Conservation (phyloP, 2,329 filamentous ascomycete genomes). For the Fusarium nygamai region DNA sequence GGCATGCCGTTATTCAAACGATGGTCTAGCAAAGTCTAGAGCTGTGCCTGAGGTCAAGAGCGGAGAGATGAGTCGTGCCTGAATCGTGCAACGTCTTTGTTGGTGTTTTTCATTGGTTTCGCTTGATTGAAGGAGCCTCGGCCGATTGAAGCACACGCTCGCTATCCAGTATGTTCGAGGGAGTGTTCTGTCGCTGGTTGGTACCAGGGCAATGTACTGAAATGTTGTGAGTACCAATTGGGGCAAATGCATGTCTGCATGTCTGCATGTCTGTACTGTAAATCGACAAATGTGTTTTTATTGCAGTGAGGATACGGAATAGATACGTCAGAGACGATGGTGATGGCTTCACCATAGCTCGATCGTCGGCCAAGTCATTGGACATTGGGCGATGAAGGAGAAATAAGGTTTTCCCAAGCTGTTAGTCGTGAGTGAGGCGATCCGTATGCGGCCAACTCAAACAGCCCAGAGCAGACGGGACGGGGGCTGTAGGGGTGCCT, state of each 20-base stretch:
- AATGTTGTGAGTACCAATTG: not conserved
- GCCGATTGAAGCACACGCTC: not conserved
- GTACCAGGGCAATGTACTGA: not conserved
- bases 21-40: constrained; percentile 15
- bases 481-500: constrained; percentile 11
- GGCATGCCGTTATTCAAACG: constrained; percentile 4
- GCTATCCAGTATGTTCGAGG: not conserved
- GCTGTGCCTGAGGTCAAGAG: constrained; percentile 7
- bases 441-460: not conserved
- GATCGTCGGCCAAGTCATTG: constrained; percentile 7
- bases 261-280: not conserved
- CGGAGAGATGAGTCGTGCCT: not conserved
- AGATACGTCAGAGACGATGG: not conserved
- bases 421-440: not conserved
- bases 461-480: not conserved
- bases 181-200: not conserved
- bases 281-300: not conserved
- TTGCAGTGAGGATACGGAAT: not conserved
- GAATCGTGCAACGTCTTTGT: constrained; percentile 6
- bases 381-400: not conserved
- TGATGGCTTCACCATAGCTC: constrained; percentile 7
- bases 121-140: not conserved
- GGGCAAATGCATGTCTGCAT: not conserved
- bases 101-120: not conserved
- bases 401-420: constrained; percentile 17